phyloP scores from a whole-genome alignment of 805 yeast genomes.

The Monosporozyma siamensis region DNA sequence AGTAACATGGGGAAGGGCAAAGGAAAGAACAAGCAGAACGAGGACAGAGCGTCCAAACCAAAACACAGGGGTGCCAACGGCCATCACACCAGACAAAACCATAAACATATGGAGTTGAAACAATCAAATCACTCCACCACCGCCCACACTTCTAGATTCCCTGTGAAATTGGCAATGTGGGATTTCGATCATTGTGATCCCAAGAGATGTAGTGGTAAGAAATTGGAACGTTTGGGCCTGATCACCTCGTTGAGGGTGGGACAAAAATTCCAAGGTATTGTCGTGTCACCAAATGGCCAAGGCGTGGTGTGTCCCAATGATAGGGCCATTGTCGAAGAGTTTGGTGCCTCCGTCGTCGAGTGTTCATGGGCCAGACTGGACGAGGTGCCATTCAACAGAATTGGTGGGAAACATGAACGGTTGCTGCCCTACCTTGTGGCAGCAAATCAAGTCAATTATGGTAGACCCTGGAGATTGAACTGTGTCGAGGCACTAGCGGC shows the following conservation, averaged over 20 bases:
- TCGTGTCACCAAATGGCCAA: slow-evolving; percentile 89
- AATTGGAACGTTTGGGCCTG: slow-evolving; percentile 77
- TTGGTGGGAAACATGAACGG: slow-evolving; percentile 85
- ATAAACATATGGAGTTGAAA: slow-evolving; percentile 33
- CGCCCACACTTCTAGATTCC: slow-evolving; percentile 47
- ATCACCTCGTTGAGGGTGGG: slow-evolving; percentile 79
- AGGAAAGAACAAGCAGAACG: slow-evolving; percentile 40
- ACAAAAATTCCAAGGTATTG: slow-evolving; percentile 82
- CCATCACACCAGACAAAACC: slow-evolving; percentile 46
- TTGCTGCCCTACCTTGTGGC: slow-evolving; percentile 87
- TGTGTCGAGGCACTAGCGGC: slow-evolving; percentile 98
- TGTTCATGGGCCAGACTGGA: slow-evolving; percentile 98
- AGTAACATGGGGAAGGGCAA: slow-evolving; percentile 32
- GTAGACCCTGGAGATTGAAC: slow-evolving; percentile 89
- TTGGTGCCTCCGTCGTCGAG: slow-evolving; percentile 96
- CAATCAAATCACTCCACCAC: slow-evolving; percentile 21
- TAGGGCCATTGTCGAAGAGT: slow-evolving; percentile 57
- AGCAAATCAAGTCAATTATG: slow-evolving; percentile 95
- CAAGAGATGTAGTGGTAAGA: slow-evolving; percentile 92
- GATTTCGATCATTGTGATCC: slow-evolving; percentile 99
- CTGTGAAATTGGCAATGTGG: slow-evolving; percentile 94
- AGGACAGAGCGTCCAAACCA: slow-evolving; percentile 27
- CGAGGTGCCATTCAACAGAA: slow-evolving; percentile 87
- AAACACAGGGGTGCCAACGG: slow-evolving; percentile 40
- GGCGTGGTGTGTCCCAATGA: slow-evolving; percentile 87